Evolutionary conservation across 768 basidiomycete genomes (phyloP).

Genomic region (Pulveroboletus sp.): DNA sequence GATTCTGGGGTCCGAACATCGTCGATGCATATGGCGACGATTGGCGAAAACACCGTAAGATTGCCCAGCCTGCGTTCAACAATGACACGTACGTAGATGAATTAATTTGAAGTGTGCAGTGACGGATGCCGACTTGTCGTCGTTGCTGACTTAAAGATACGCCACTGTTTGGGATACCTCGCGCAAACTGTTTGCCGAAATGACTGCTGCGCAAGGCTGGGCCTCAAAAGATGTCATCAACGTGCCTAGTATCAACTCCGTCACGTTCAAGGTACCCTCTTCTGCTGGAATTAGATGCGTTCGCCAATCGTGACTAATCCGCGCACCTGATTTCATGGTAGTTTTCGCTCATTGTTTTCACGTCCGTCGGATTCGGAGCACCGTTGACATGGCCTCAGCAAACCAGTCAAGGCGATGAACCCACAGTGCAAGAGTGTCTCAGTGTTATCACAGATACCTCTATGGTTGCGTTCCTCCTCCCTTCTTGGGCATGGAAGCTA

Average conservation of each 20-base stretch:
- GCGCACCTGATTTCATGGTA: background rate
- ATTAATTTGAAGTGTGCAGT: too few relatives aligned
- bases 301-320: background rate
- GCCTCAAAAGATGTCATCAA: constrained; percentile 7
- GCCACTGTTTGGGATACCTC: constrained; percentile 12
- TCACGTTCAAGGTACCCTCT: constrained; percentile 7
- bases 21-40: constrained; percentile 8
- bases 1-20: constrained; percentile 18
- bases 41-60: constrained; percentile 19
- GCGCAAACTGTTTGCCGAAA: constrained; percentile 10
- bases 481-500: constrained; percentile 19
- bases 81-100: constrained; percentile 14
- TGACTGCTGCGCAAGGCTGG: constrained; percentile 12
- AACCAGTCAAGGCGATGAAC: constrained; percentile 3
- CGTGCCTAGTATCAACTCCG: constrained; percentile 3
- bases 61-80: constrained; percentile 16
- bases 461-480: constrained; percentile 2
- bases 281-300: too few relatives aligned
- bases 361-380: constrained; percentile 17
- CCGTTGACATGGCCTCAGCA: constrained; percentile 12
- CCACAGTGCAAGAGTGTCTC: constrained; percentile 9
- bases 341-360: constrained; percentile 16
- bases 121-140: background rate
- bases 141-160: constrained; percentile 1
- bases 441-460: constrained; percentile 1